These are phyloP conservation scores for Phaseolus lunatus DNA, from an alignment of 306 rosid species.

Conservation along the genomic window DNA sequence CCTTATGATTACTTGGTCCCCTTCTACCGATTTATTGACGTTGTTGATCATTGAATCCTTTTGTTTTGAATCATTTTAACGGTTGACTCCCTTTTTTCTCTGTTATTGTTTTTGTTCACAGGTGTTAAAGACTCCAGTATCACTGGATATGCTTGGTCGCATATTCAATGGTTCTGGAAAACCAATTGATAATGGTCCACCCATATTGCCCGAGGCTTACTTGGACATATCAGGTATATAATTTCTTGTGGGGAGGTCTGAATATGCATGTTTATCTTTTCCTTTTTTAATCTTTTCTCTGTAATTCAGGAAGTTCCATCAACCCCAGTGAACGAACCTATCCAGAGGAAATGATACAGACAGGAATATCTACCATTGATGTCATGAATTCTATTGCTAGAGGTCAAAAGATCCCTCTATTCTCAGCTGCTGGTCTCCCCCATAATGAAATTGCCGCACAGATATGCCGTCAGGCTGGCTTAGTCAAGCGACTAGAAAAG, in stretches of 20 bases:
- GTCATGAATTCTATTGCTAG: slow-evolving; percentile 99
- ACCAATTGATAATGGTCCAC: slow-evolving; percentile 99
- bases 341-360: slow-evolving; percentile 99
- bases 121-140: slow-evolving; percentile 99
- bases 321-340: slow-evolving; percentile 99
- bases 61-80: slow-evolving; percentile 39
- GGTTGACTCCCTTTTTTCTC: slow-evolving; percentile 42
- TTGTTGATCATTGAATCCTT: slow-evolving; percentile 1
- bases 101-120: slow-evolving; percentile 40
- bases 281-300: slow-evolving; percentile 13
- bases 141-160: slow-evolving; percentile 97
- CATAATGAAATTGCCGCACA: slow-evolving; percentile 99
- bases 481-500: slow-evolving; percentile 95
- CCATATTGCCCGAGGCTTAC: slow-evolving; percentile 98
- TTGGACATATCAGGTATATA: slow-evolving; percentile 91
- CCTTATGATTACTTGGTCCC: slow-evolving; percentile 19
- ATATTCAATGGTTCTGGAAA: slow-evolving; percentile 98
- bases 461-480: slow-evolving; percentile 99
- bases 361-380: slow-evolving; percentile 97
- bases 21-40: slow-evolving; percentile 2
- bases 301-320: slow-evolving; percentile 86
- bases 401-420: slow-evolving; percentile 99
- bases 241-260: slow-evolving; percentile 21
- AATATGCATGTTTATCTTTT: background rate
- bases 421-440: slow-evolving; percentile 99